Base-by-base conservation (phyloP, 2,329 filamentous ascomycete genomes). In the Penicillium glabrum region DNA sequence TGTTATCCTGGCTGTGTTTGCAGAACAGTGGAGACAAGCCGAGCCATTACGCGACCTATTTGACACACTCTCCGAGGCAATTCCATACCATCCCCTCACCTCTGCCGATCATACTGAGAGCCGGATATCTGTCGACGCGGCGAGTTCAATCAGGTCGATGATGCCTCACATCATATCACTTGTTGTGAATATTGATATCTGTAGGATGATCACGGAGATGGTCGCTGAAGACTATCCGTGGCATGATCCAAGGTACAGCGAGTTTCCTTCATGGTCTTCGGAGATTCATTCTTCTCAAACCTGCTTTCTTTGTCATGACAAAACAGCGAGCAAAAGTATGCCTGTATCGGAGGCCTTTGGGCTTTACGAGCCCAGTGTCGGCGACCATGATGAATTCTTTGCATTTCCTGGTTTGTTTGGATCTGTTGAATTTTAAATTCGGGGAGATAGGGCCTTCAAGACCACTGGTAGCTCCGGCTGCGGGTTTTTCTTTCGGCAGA, bases 31-130 rank as follows among this genome's bases (percentile, higher is more conserved):
- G 60, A 48, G 45, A 29, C 53, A 62, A 39, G 60, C 60, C 2
- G 60, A 62, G 26, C 58, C 60, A 33, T 39, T 62, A 26, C 60
- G 60, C 4, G 60, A 62, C 46, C 33, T 61, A 2, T 62, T 61
- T 23, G 60, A 62, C 44, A 48, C 54, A 10, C 44, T 59, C 21
- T 49, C 56, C 6, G 54, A 55, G n/a, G 45, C 53, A 26, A 50
- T 59, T 4, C 53, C 56, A 13, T 39, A 54, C 2, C 23, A 59
- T 5, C 21, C 13, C 14, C n/a, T 16, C 7, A 19, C n/a, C 53
- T 23, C 23, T 46, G 26, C 33, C 26, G 31, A 23, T 1, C 3
- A 23, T 16, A 21, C 29, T 3, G 11, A 6, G 16, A 35, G 7
- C 14, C n/a, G 29, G 19, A 51, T 56, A n/a, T 57, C 56, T 16